Conservation (phyloP, 192 early-diverging fungal genomes). For the Lobulomyces angularis region DNA sequence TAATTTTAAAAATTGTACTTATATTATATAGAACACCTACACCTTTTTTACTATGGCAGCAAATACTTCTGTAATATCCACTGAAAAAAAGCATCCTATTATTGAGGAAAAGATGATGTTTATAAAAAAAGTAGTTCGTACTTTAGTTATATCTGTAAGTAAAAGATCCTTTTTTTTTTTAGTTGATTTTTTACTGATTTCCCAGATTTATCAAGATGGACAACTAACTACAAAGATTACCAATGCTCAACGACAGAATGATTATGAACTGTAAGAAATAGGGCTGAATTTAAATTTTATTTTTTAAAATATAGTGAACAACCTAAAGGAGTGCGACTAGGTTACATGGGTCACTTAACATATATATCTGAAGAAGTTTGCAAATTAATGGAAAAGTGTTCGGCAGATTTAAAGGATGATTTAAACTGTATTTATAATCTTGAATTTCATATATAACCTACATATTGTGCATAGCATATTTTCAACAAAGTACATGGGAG, state of each 20-base stretch:
- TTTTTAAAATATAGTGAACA: slow-evolving; percentile 39
- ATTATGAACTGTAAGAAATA: slow-evolving; percentile 60
- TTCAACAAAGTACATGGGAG: slow-evolving; percentile 37
- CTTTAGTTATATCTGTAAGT: slow-evolving; percentile 35
- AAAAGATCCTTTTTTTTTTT: slow-evolving; percentile 4
- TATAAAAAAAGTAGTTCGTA: slow-evolving; percentile 28
- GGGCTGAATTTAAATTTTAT: background rate
- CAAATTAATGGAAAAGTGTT: slow-evolving; percentile 71
- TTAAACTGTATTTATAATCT: slow-evolving; percentile 32
- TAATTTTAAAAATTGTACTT: too few species aligned
- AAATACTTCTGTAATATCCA: too few species aligned
- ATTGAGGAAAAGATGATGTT: slow-evolving; percentile 31
- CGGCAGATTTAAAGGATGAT: slow-evolving; percentile 27
- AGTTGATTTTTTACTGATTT: too few species aligned
- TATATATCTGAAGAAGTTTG: slow-evolving; percentile 93
- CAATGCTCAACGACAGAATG: slow-evolving; percentile 70
- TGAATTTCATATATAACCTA: too few species aligned
- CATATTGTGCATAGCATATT: too few species aligned
- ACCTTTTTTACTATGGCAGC: too few species aligned
- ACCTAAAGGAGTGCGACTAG: slow-evolving; percentile 81
- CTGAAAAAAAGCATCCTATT: too few species aligned
- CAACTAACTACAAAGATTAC: slow-evolving; percentile 73
- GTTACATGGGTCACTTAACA: slow-evolving; percentile 97
- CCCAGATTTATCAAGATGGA: slow-evolving; percentile 78
- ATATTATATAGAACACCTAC: too few species aligned